A percentile compares a stretch with the other conserved stretches of the same genome.
phyloP scores from a whole-genome alignment of 768 basidiomycete genomes.

The Mycena belliarum region DNA sequence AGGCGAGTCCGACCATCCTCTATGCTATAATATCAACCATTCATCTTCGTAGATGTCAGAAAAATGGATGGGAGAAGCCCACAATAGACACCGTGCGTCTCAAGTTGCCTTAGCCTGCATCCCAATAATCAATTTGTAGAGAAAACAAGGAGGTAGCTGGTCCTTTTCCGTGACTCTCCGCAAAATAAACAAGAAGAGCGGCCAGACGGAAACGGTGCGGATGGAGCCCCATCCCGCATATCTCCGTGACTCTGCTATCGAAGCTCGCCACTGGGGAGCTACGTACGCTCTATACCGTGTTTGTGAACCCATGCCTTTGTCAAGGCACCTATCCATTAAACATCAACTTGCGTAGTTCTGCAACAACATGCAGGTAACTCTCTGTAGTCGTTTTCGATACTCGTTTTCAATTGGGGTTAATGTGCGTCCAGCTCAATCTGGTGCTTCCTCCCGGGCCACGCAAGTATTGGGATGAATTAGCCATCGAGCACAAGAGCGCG shows the following conservation, averaged over 20 bases:
- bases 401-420: no score
- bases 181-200: constrained; percentile 69
- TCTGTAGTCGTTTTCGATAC: constrained; percentile 70
- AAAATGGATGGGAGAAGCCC: constrained; percentile 87
- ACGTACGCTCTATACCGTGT: constrained; percentile 87
- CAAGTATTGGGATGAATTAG: constrained; percentile 84
- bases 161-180: constrained; percentile 71
- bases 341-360: constrained; percentile 55
- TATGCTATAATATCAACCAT: neutral
- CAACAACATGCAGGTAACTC: constrained; percentile 71
- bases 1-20: constrained; percentile 40
- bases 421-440: constrained; percentile 57
- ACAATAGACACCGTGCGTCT: constrained; percentile 67
- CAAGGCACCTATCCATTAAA: constrained; percentile 27
- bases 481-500: constrained; percentile 63
- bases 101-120: neutral
- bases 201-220: constrained; percentile 65
- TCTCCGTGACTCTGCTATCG: constrained; percentile 62
- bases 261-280: constrained; percentile 91
- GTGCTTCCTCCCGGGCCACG: constrained; percentile 82
- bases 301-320: constrained; percentile 36
- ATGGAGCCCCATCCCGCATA: constrained; percentile 77
- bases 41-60: constrained; percentile 65
- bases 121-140: constrained; percentile 37
- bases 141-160: constrained; percentile 49